Evolutionary conservation across 371 early-diverging fungal species (phyloP).

Genomic region (Choanephora cucurbitarum): DNA sequence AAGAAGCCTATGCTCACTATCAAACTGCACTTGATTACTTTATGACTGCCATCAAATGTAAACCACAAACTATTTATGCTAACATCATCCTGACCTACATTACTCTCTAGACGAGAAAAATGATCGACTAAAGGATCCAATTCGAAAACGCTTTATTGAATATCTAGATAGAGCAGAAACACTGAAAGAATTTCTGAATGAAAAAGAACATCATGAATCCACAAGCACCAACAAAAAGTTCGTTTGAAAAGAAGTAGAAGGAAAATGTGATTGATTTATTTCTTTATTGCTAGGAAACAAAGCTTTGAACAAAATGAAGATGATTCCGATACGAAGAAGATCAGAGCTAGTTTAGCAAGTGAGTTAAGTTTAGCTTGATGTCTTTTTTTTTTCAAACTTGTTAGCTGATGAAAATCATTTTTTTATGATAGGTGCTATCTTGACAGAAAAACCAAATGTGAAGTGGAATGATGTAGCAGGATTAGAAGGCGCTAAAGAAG

Average conservation of each 20-base stretch:
- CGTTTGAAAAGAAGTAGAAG: too few species aligned
- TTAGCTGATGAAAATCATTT: too few species aligned
- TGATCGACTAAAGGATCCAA: conserved; percentile 79
- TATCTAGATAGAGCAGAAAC: conserved; percentile 94
- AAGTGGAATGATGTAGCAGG: conserved; percentile 98
- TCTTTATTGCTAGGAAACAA: too few species aligned
- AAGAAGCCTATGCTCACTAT: conserved; percentile 90
- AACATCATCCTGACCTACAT: background rate
- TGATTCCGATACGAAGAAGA: background rate
- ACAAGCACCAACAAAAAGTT: conserved; percentile 57
- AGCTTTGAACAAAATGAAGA: background rate
- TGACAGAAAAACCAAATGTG: conserved; percentile 94
- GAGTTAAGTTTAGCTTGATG: too few species aligned
- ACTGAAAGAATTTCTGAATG: conserved; percentile 79
- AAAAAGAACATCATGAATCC: conserved; percentile 65
- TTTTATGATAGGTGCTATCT: conserved; percentile 72
- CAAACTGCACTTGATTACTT: conserved; percentile 90
- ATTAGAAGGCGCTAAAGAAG: conserved; percentile 96
- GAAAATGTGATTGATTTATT: too few species aligned
- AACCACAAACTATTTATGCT: background rate
- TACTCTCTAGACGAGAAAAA: conserved; percentile 87
- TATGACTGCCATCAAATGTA: conserved; percentile 94
- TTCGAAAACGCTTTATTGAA: conserved; percentile 88
- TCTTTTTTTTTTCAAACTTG: too few species aligned
- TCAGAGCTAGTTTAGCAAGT: background rate